Evolutionary conservation across 495 filamentous ascomycete species (phyloP), one percentile per base, ranked within the genome.

Genomic region (Parachaetomium inaequale): DNA sequence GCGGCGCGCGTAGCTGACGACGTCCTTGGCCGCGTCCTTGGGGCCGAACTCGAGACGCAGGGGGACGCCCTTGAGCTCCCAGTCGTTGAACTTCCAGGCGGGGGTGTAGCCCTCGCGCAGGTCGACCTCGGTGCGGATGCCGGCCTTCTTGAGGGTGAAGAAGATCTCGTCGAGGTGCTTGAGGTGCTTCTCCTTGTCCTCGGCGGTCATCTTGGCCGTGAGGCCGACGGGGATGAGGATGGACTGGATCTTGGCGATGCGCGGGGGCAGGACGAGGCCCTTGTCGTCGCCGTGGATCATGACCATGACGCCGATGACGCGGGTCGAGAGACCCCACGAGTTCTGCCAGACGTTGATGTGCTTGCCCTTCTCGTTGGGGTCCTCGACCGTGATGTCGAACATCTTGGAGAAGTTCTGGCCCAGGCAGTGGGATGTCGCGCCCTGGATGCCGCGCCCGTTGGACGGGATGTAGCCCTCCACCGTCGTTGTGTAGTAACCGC

Each of bases 341-440:
- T 98, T 98, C 73, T 98, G 94, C 91, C 92, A 98, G 28, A 98
- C 92, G 67, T 91, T 72, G 59, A 96, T 74, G 74, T 91, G 91
- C 55, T 84, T 59, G 52, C 69, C 69, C 65, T 71, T 70, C 50
- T 72, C 53, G 25, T 58, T 80, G 14, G 95, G 95, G 70, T 97
- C 92, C 75, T 98, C 93, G 19, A 98, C 93, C 0, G 88, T 92
- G 76, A 98, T 96, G 71, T 90, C 86, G 76, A 97, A 98, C 94
- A 98, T 98, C 76, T 91, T 96, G 72, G 87, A 89, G 82, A 98
- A 97, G 75, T 98, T 96, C 75, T 96, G 93, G 31, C 94, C 94
- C 1, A 98, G 83, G 70, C 90, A 93, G 70, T 98, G 94, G 57
- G 88, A 92, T 21, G 95, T 98, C 55, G 85, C 94, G 63, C 91